These are phyloP conservation scores for Citrus glauca DNA, from an alignment of 345 rosid species.

Conservation along the genomic window DNA sequence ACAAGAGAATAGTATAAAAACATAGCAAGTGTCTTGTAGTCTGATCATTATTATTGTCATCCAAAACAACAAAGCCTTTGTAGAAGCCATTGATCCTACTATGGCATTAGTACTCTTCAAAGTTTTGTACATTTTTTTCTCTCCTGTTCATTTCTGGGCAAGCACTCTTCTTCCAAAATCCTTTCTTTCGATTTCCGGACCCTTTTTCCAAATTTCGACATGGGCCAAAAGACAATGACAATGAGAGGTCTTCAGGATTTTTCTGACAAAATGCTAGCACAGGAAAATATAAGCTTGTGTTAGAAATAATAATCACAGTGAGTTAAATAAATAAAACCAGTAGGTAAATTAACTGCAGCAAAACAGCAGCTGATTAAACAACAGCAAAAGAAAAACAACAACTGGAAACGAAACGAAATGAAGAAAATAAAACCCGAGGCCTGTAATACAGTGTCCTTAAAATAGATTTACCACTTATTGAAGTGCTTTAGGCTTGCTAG, in stretches of 20 bases:
- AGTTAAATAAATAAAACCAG: too few species aligned
- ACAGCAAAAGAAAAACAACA: too few species aligned
- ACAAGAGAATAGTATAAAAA: neutral
- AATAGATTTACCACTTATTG: too few species aligned
- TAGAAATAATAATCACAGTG: too few species aligned
- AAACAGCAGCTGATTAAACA: too few species aligned
- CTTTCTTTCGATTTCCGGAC: neutral
- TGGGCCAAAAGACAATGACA: neutral
- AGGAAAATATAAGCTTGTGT: constrained; percentile 23
- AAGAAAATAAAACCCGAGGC: too few species aligned
- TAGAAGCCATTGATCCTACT: neutral
- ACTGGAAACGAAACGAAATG: too few species aligned
- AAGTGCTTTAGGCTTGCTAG: too few species aligned
- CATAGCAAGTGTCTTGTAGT: neutral
- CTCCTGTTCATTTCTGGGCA: neutral
- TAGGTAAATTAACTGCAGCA: too few species aligned
- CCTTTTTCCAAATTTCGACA: neutral
- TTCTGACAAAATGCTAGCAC: neutral
- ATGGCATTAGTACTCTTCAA: neutral
- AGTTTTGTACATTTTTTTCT: neutral
- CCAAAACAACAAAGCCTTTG: neutral
- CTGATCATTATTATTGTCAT: neutral
- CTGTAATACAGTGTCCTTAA: too few species aligned
- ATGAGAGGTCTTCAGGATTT: neutral
- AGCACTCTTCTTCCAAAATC: neutral